Conservation (phyloP, 2,329 filamentous ascomycete genomes). For the Polytolypa hystricis region DNA sequence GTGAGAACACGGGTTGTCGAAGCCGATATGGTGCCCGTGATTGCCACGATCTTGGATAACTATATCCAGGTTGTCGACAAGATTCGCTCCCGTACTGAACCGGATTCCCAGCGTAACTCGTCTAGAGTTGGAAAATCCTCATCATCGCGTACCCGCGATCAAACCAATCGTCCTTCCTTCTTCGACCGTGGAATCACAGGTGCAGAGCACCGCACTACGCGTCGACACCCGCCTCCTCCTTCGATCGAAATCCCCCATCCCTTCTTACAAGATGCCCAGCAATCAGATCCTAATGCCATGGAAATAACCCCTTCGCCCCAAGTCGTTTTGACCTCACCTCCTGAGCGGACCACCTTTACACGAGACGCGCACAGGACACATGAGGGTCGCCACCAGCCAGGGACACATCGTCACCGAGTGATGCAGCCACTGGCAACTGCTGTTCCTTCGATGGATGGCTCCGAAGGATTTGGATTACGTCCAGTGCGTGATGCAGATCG, state of each 20-base stretch:
- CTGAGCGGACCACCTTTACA: conserved; percentile 56
- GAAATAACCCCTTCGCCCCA: conserved; percentile 54
- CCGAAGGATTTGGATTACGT: conserved; percentile 62
- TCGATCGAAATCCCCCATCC: conserved; percentile 65
- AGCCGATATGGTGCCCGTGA: conserved; percentile 97
- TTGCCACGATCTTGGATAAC: conserved; percentile 95
- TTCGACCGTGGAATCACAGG: conserved; percentile 45
- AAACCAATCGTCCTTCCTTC: conserved; percentile 24
- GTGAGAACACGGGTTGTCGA: conserved; percentile 93
- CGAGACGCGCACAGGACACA: conserved; percentile 40
- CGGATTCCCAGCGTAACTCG: conserved; percentile 52
- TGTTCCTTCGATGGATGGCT: conserved; percentile 54
- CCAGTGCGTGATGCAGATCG: conserved; percentile 74
- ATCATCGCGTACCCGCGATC: conserved; percentile 18
- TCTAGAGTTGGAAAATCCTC: conserved; percentile 21
- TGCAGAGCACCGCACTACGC: conserved; percentile 46
- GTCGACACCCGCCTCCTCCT: conserved; percentile 72
- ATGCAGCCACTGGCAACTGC: conserved; percentile 58
- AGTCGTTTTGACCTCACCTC: conserved; percentile 58
- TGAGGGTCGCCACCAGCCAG: conserved; percentile 29
- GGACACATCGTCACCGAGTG: conserved; percentile 42
- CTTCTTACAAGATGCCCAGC: conserved; percentile 38
- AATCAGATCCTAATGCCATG: conserved; percentile 40
- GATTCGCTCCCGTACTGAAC: conserved; percentile 73
- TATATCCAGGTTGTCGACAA: conserved; percentile 96